These are phyloP conservation scores for Fusarium miscanthi DNA, from an alignment of 2,329 filamentous ascomycete genomes.

Conservation along the genomic window DNA sequence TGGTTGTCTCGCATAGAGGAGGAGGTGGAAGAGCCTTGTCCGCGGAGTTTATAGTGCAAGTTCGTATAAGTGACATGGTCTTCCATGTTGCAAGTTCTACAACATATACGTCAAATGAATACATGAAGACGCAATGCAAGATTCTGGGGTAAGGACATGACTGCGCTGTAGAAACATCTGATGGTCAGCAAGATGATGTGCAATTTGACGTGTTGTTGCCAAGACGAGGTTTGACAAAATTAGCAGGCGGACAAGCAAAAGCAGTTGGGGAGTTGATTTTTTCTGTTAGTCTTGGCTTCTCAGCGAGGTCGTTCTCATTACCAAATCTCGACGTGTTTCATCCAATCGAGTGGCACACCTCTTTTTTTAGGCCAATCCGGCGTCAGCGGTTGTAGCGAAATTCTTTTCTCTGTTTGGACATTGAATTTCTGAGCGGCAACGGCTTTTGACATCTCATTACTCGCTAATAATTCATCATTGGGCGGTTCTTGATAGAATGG, in stretches of 20 bases:
- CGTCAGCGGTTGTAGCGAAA: slow-evolving; percentile 28
- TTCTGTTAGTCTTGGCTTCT: slow-evolving; percentile 40
- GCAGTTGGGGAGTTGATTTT: slow-evolving; percentile 15
- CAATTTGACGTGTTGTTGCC: slow-evolving; percentile 23
- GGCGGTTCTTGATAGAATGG: neutral
- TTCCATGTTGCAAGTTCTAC: neutral
- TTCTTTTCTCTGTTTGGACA: slow-evolving; percentile 34
- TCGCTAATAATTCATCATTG: slow-evolving; percentile 35
- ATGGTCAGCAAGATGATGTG: slow-evolving; percentile 26
- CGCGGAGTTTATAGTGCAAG: slow-evolving; percentile 19
- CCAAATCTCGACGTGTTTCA: slow-evolving; percentile 47
- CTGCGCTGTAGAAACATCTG: slow-evolving; percentile 15
- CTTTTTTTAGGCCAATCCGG: slow-evolving; percentile 37
- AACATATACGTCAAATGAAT: slow-evolving; percentile 28
- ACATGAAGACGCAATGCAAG: slow-evolving; percentile 19
- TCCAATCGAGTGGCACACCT: slow-evolving; percentile 48
- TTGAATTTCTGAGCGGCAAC: slow-evolving; percentile 21
- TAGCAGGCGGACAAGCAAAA: slow-evolving; percentile 13
- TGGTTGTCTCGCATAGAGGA: slow-evolving; percentile 16
- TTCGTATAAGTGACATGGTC: slow-evolving; percentile 11
- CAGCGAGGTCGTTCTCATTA: slow-evolving; percentile 51
- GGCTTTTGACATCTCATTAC: slow-evolving; percentile 29
- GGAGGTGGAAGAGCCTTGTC: slow-evolving; percentile 30
- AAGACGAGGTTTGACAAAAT: slow-evolving; percentile 28
- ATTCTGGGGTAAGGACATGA: neutral